Evolutionary conservation across 2,329 filamentous ascomycete species (phyloP).

Genomic region (Aspergillus sp.): DNA sequence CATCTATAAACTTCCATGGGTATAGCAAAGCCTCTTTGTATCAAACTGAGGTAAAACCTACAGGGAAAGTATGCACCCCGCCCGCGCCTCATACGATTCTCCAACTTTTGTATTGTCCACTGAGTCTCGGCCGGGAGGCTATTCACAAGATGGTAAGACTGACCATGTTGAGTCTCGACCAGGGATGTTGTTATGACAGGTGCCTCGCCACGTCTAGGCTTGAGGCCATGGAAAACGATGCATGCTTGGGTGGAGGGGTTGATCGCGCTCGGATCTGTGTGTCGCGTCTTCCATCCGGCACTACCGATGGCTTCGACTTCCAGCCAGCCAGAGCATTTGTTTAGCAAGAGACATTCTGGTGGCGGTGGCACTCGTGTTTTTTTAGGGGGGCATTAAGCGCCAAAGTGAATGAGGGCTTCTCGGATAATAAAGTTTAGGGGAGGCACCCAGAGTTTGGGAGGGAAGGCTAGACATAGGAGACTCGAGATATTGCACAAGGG

Average conservation of each 20-base stretch:
- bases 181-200: background rate
- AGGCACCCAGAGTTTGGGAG: background rate
- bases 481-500: background rate
- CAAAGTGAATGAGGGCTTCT: background rate
- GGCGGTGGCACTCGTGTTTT: constrained; percentile 2
- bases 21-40: background rate
- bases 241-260: constrained; percentile 1
- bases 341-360: background rate
- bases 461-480: background rate
- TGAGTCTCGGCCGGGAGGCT: background rate
- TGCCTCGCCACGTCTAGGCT: background rate
- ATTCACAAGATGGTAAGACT: background rate
- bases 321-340: background rate
- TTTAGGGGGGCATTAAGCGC: background rate
- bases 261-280: constrained; percentile 13
- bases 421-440: constrained; percentile 1
- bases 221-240: background rate
- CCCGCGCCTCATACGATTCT: background rate
- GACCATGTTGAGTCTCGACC: background rate
- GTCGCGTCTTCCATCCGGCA: background rate
- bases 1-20: background rate
- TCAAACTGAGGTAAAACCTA: background rate
- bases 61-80: constrained; percentile 7
- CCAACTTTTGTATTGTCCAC: background rate
- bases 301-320: background rate